Evolutionary conservation across 2,329 filamentous ascomycete species (phyloP), one percentile per base, ranked within the genome.

Genomic region (Acephala macrosclerotiorum): DNA sequence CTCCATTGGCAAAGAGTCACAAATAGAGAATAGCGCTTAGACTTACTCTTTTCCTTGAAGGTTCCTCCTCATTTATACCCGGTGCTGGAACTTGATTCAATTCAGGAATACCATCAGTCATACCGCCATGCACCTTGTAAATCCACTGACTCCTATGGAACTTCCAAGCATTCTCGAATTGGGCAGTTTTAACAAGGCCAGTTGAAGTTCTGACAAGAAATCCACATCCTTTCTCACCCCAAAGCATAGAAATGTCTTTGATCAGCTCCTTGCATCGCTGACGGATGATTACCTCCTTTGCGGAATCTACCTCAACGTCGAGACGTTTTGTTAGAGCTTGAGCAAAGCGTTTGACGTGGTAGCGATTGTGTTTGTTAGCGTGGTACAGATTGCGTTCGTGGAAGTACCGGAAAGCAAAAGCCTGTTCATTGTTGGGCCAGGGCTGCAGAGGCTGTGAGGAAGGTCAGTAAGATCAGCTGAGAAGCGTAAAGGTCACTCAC

Each of bases 101-200:
- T 40, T 60, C 40, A 16, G 22, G 1, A 16, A 51, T 29, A 16
- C 33, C 47, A 26, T 61, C 58, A 16, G 47, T 22, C 38, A 35
- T 38, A 29, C 20, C 29, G 16, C 16, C 16, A 16, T 53, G 58
- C 3, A 61, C 35, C 29, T 9, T 18, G 18, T 35, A 35, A 11
- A 40, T 53, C 58, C 58, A 61, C n/a, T 16, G 14, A 14, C 33
- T 29, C 6, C 45, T 42, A 8, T 45, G 58, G 12, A 35, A 18
- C 53, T 36, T 61, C 58, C 58, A 61, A 36, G 45, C 29, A 38
- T 49, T 36, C 22, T 61, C 42, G 26, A 61, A 61, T 20, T 61
- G 26, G 8, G 45, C 11, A 33, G 42, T 40, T 29, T 61, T 61
- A 33, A 38, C 29, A 14, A 57, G 22, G 5, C 55, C 55, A 22